A percentile compares a stretch with the other conserved stretches of the same genome.
Evolutionary conservation across 805 yeast species (phyloP).

Genomic region (Sungouiella thailandica): DNA sequence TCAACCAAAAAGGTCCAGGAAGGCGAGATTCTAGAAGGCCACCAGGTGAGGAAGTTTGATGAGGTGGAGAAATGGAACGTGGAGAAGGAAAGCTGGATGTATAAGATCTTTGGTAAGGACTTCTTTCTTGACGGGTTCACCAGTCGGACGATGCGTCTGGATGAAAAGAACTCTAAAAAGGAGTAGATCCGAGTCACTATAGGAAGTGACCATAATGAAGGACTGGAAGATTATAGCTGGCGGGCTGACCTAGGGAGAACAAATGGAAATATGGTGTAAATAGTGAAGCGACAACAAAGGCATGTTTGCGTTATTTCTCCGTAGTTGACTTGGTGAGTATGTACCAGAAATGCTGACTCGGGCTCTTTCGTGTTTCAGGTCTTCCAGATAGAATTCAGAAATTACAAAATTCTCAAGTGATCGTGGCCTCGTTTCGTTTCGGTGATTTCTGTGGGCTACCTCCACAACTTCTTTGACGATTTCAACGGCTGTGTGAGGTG

Average conservation of each 20-base stretch:
- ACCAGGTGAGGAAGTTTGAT: constrained; percentile 28
- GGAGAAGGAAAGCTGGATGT: constrained; percentile 32
- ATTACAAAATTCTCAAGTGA: too few species aligned
- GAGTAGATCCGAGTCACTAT: neutral
- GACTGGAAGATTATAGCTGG: too few species aligned
- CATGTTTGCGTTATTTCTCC: too few species aligned
- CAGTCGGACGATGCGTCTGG: constrained; percentile 30
- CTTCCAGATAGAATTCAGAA: too few species aligned
- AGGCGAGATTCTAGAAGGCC: constrained; percentile 32
- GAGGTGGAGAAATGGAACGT: constrained; percentile 39
- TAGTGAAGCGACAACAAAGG: neutral
- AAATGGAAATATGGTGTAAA: neutral
- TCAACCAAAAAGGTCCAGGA: constrained; percentile 36
- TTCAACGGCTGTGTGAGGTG: constrained; percentile 21
- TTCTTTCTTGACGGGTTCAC: constrained; percentile 41
- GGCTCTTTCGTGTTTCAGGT: too few species aligned
- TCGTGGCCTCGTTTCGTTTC: too few species aligned
- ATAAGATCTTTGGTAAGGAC: constrained; percentile 37
- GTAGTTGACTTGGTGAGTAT: too few species aligned
- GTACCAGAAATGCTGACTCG: too few species aligned
- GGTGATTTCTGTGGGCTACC: constrained; percentile 3
- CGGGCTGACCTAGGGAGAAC: neutral
- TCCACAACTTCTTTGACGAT: constrained; percentile 11
- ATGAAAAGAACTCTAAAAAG: constrained; percentile 3
- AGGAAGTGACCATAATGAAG: too few species aligned